Evolutionary conservation across 345 rosid genomes (phyloP).

Genomic region (Salix viminalis): DNA sequence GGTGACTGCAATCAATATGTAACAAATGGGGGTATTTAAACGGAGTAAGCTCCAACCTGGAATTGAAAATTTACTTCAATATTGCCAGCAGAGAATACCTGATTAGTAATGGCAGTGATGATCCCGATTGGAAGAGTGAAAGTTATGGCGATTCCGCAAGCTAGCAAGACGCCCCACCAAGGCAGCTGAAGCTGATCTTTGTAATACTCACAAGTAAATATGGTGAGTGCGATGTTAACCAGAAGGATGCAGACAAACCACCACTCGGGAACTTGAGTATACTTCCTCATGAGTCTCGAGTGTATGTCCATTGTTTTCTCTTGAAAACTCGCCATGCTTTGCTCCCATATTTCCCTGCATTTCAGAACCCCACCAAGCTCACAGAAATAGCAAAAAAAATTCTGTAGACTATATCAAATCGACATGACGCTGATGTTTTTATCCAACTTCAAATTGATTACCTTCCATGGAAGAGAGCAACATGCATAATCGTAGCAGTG

Average conservation of each 20-base stretch:
- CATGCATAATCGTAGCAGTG: constrained; percentile 80
- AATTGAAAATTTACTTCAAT: not conserved
- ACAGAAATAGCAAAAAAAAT: not conserved
- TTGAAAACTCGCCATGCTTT: constrained; percentile 66
- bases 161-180: constrained; percentile 98
- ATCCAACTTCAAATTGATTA: constrained; percentile 9
- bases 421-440: not conserved
- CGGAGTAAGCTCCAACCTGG: not conserved
- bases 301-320: constrained; percentile 67
- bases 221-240: constrained; percentile 55
- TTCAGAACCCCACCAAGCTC: not conserved
- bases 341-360: constrained; percentile 86
- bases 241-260: constrained; percentile 79
- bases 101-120: constrained; percentile 93
- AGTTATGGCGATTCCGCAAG: constrained; percentile 67
- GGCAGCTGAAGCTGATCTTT: constrained; percentile 86
- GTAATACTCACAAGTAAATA: constrained; percentile 82
- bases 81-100: constrained; percentile 33
- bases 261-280: constrained; percentile 84
- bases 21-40: not conserved
- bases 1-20: constrained; percentile 53
- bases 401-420: too few species aligned
- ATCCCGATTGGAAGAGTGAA: constrained; percentile 95
- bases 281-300: constrained; percentile 68
- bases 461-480: constrained; percentile 89